Conservation (phyloP, 768 basidiomycete genomes). For the Russula brevipes region DNA sequence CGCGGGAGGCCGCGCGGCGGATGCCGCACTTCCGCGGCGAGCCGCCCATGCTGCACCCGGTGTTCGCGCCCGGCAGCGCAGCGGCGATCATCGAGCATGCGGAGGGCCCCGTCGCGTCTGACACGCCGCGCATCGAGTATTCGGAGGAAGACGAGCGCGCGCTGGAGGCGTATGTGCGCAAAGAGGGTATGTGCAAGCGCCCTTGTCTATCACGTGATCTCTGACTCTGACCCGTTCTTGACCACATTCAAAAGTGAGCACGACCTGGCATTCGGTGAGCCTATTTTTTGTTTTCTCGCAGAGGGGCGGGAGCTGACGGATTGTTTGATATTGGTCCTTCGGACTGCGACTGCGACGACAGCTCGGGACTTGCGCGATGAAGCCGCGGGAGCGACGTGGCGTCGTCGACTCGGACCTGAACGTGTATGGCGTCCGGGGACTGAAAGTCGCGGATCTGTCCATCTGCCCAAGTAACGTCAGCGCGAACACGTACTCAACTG, state of each 20-base stretch:
- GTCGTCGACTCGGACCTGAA: constrained; percentile 60
- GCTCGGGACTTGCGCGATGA: constrained; percentile 68
- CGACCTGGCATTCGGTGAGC: constrained; percentile 20
- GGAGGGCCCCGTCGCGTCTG: constrained; percentile 27
- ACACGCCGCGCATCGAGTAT: constrained; percentile 32
- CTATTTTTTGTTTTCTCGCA: background rate
- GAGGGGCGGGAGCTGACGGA: background rate
- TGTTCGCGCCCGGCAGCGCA: constrained; percentile 31
- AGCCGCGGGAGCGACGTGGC: constrained; percentile 49
- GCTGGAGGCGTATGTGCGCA: constrained; percentile 31
- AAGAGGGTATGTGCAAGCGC: constrained; percentile 2
- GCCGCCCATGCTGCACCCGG: constrained; percentile 28
- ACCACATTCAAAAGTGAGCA: background rate
- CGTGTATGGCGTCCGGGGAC: constrained; percentile 52
- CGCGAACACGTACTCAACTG: constrained; percentile 43
- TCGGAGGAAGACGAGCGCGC: constrained; percentile 35
- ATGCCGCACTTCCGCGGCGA: constrained; percentile 43
- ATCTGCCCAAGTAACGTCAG: constrained; percentile 38
- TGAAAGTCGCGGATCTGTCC: constrained; percentile 52
- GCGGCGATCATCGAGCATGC: constrained; percentile 25
- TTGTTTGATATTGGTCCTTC: background rate
- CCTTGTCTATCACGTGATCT: background rate
- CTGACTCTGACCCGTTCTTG: background rate
- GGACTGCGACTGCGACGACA: constrained; percentile 26
- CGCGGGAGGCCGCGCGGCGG: constrained; percentile 50